These are phyloP conservation scores for Desmodesmus armatus DNA, from an alignment of 139 green algal genomes.

Conservation along the genomic window DNA sequence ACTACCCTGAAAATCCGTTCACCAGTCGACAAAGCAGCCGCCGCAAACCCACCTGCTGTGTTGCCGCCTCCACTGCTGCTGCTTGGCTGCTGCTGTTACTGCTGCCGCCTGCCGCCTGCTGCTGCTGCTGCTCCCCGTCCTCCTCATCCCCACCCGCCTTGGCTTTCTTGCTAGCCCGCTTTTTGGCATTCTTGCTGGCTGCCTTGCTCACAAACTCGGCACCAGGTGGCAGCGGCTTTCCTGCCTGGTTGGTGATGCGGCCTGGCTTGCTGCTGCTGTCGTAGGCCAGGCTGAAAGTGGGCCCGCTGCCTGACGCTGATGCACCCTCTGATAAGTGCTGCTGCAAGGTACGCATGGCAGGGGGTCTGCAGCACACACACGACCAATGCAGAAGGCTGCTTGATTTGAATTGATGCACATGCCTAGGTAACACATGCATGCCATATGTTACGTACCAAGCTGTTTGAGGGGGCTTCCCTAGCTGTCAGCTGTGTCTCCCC, in stretches of 20 bases:
- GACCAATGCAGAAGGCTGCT: too few species aligned
- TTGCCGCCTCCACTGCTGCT: not conserved
- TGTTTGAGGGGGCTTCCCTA: too few species aligned
- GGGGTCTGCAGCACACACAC: not conserved
- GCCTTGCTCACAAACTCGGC: conserved; percentile 67
- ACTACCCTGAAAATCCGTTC: too few species aligned
- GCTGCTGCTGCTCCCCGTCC: conserved; percentile 26
- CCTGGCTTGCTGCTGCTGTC: conserved; percentile 60
- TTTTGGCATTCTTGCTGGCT: conserved; percentile 79
- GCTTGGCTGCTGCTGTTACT: conserved; percentile 36
- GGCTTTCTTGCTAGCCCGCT: conserved; percentile 64
- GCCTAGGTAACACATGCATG: too few species aligned
- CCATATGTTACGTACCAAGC: too few species aligned
- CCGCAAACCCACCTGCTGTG: conserved; percentile 19
- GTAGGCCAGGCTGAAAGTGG: conserved; percentile 66
- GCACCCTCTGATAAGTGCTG: conserved; percentile 24
- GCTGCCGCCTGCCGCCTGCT: not conserved
- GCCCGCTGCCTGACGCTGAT: conserved; percentile 20
- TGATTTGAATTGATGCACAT: too few species aligned
- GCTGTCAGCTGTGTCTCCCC: too few species aligned
- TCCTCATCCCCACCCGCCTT: conserved; percentile 34
- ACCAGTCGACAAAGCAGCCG: not conserved
- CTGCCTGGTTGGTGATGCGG: conserved; percentile 11
- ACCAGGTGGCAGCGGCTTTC: conserved; percentile 38
- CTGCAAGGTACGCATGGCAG: conserved; percentile 28